These are phyloP conservation scores for Teunomyces kruisii DNA, from an alignment of 805 yeast species.

Conservation along the genomic window DNA sequence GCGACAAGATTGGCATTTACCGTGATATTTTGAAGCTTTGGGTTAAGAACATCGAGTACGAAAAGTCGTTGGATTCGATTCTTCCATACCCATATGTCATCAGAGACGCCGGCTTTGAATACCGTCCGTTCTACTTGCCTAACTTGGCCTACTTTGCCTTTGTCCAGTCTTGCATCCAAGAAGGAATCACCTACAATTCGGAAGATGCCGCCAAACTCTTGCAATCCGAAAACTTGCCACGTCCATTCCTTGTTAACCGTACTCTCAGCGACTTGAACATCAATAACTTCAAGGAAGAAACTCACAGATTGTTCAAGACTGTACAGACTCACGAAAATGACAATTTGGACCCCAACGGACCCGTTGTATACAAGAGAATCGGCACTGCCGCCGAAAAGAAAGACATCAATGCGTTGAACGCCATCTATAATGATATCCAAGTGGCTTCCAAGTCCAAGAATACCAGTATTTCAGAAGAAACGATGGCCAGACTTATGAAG, in stretches of 20 bases:
- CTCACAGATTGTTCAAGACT: conserved; percentile 3
- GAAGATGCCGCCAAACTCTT: conserved; percentile 27
- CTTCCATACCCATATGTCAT: conserved; percentile 7
- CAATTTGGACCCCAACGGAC: conserved; percentile 35
- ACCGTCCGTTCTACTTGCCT: conserved; percentile 14
- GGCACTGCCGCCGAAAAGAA: conserved; percentile 17
- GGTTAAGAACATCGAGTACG: conserved; percentile 34
- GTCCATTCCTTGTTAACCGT: conserved; percentile 14
- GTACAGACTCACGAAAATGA: conserved; percentile 15
- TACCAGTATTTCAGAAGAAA: conserved; percentile 37
- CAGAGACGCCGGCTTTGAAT: conserved; percentile 10
- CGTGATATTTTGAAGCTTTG: conserved; percentile 29
- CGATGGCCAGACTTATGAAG: conserved; percentile 46
- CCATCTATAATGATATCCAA: conserved; percentile 24
- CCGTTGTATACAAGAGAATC: conserved; percentile 20
- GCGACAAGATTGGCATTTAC: conserved; percentile 14
- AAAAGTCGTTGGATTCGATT: conserved; percentile 8
- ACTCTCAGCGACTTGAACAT: conserved; percentile 17
- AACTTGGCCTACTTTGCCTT: conserved; percentile 37
- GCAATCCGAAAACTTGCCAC: conserved; percentile 25
- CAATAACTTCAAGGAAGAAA: conserved; percentile 5
- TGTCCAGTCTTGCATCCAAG: conserved; percentile 27
- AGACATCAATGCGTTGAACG: conserved; percentile 18
- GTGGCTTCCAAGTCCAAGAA: conserved; percentile 24
- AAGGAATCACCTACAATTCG: conserved; percentile 20